Evolutionary conservation across 169 alveolate species (phyloP), one percentile per base, ranked within the genome.

Genomic region (Blepharisma undulans): DNA sequence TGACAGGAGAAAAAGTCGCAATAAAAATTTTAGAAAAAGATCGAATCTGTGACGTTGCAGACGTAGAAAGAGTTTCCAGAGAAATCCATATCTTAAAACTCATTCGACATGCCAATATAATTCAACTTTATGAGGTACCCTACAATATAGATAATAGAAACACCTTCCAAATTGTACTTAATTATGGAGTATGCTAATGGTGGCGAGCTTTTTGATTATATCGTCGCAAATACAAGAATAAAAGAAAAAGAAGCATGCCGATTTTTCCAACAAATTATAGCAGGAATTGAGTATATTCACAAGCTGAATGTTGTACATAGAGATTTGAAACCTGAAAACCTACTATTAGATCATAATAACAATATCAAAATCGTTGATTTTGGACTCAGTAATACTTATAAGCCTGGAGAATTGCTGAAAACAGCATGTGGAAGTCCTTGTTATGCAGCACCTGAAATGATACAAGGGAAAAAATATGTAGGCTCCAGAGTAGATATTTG

Each of bases 401-500:
- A 94, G 82, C 94, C 94, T 91, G 97, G 96, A 61, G 98, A 97
- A 76, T 93, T 96, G 82, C 93, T 98, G 85, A 94, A 90, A 79
- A 98, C 99, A 18, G 98, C 99, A 1, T 98, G 99, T 92, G 99
- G 99, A n/a, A 95, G 98, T 74, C 99, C 99, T n/a, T 97, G 98
- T 92, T 98, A 98, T 92, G 99, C 99, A 3, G 99, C 99, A 22
- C 99, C 99, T 22, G 99, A 98, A 91, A 97, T 98, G 96, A 96
- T 97, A 29, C 93, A 93, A 33, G 97, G 97, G 7, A 95, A 32
- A 93, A 95, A 77, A 32, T 98, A 99, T 94, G 94, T 95, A 32
- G 99, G 99, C 14, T 95, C 98, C 21, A 97, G 98, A 93, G 99
- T 98, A 72, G 99, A 99, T 94, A 96, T 99, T n/a, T 99, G 99